Evolutionary conservation across 306 rosid genomes (phyloP).

Genomic region (Medicago truncatula): MtrunA17r5.0-ANR NC_053047.1:13815001-13815500

Average conservation of each 20-base stretch:
- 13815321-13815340: background rate
- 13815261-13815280: background rate
- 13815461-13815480: conserved; percentile 9
- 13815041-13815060: no score
- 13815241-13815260: no score
- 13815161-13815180: no score
- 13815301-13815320: background rate
- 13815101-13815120: no score
- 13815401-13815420: conserved; percentile 19
- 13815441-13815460: background rate
- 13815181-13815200: background rate
- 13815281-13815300: background rate
- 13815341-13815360: background rate
- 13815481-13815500: conserved; percentile 19
- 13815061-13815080: no score
- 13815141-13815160: no score
- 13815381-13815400: background rate
- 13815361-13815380: background rate
- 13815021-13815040: no score
- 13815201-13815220: background rate
- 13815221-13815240: background rate
- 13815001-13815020: no score
- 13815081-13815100: no score
- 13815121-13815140: no score
- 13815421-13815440: conserved; percentile 25